Conservation (phyloP, 2,329 filamentous ascomycete genomes). For the Trichoderma sp. region DNA sequence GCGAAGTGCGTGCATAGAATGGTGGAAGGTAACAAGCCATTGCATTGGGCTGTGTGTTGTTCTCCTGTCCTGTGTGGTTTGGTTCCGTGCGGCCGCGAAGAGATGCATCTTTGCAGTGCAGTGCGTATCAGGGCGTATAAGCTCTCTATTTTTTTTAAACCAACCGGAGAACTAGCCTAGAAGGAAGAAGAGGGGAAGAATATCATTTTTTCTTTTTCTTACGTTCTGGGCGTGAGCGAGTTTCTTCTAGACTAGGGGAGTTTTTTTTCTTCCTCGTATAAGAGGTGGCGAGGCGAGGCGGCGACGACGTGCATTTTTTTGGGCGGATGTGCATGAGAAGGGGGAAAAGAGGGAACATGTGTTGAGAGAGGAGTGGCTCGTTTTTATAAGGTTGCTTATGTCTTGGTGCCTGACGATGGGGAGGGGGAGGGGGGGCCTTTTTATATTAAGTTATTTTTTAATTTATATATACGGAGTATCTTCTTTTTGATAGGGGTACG, state of each 20-base stretch:
- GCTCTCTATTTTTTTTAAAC: not conserved
- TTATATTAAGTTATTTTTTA: not conserved
- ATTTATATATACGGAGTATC: not conserved
- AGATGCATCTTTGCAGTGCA: not conserved
- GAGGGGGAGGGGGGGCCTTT: not conserved
- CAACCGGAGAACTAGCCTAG: not conserved
- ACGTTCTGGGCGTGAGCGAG: not conserved
- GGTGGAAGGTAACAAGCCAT: not conserved
- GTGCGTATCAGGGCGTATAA: not conserved
- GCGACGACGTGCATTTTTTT: constrained; percentile 7
- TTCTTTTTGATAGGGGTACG: not conserved
- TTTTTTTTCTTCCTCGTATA: not conserved
- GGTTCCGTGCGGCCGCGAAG: not conserved
- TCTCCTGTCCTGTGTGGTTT: not conserved
- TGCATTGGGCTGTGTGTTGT: not conserved
- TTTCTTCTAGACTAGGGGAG: not conserved
- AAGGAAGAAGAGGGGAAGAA: not conserved
- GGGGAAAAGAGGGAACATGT: constrained; percentile 16
- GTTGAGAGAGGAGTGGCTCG: constrained; percentile 17
- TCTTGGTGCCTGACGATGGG: constrained; percentile 16
- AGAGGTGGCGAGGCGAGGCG: not conserved
- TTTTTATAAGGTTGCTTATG: constrained; percentile 18
- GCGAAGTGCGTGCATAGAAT: constrained; percentile 13
- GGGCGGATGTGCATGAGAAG: constrained; percentile 18
- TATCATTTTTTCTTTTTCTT: not conserved